Conservation (phyloP, 345 rosid species). For the Draba incana region DNA sequence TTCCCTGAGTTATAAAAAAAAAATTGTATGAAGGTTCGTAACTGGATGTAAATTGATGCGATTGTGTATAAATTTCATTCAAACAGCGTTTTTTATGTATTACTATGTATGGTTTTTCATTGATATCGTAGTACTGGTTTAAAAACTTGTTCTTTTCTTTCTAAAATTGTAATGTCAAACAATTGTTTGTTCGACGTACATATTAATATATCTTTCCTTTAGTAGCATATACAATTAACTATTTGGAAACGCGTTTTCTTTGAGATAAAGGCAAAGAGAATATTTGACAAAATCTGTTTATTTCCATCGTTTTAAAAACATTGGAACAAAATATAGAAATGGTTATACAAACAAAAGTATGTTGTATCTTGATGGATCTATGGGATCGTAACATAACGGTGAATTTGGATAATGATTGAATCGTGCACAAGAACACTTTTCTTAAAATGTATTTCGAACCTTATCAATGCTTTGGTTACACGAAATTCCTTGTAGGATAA, state of each 20-base stretch:
- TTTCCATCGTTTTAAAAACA: not conserved
- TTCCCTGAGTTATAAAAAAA: no score
- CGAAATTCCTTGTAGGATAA: no score
- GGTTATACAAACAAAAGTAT: no score
- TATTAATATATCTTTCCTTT: not conserved
- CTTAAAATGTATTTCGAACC: no score
- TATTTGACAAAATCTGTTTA: not conserved
- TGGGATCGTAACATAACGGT: no score
- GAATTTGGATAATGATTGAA: no score
- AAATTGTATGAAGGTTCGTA: not conserved
- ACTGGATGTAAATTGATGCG: not conserved
- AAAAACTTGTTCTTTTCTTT: not conserved
- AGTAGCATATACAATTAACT: not conserved
- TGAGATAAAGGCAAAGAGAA: not conserved
- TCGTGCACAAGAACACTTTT: no score
- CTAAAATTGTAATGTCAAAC: not conserved
- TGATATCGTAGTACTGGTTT: not conserved
- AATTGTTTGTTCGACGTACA: conserved; percentile 1
- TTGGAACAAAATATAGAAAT: not conserved
- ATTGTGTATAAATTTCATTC: not conserved
- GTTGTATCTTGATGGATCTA: no score
- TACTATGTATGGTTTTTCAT: not conserved
- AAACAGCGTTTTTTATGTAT: not conserved
- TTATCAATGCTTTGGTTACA: no score
- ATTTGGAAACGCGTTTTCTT: conserved; percentile 20